Evolutionary conservation across 805 yeast species (phyloP), one percentile per base, ranked within the genome.

Genomic region (Henningerozyma blattae): DNA sequence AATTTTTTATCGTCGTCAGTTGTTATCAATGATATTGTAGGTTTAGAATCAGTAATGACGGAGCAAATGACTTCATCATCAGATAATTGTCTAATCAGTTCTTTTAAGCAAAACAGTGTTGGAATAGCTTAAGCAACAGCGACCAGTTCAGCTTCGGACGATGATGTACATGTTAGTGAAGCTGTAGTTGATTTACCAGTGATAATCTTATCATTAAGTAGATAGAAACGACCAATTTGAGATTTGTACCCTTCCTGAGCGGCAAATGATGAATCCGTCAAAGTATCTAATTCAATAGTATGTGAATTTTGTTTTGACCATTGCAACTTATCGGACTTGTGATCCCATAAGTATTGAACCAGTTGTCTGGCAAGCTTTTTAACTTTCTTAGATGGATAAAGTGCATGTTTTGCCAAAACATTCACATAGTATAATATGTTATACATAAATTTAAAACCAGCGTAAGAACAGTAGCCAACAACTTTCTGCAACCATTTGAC

Each of bases 281-380:
- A 15, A 2, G 31, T 31, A 3, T 18, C 14, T 12, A 34, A 13
- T 15, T 30, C 20, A 27, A 12, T 17, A 5, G 18, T 10, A 14
- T 9, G 5, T 15, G n/a, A 9, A 13, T 14, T 6, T 25, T 16
- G 18, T 12, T 31, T 33, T 14, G n/a, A 5, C 42, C 38, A 39
- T 15, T 26, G 17, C 24, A 39, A 26, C 34, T 27, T 26, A 22
- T 32, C 32, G 2, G 18, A 25, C 25, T 24, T 36, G 6, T 40
- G 33, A 12, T 33, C 30, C 35, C 37, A 39, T 17, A 34, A 7
- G 18, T 30, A 29, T 27, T 39, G 35, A 6, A 39, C 15, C 22
- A 34, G 9, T 6, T 15, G 13, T 19, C 13, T 18, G 3, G 38
- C 30, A 18, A 39, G 15, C 3, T 24, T 9, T 22, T 18, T 34